Base-by-base conservation (phyloP, 441 rosid genomes). In the Brassica balearica region DNA sequence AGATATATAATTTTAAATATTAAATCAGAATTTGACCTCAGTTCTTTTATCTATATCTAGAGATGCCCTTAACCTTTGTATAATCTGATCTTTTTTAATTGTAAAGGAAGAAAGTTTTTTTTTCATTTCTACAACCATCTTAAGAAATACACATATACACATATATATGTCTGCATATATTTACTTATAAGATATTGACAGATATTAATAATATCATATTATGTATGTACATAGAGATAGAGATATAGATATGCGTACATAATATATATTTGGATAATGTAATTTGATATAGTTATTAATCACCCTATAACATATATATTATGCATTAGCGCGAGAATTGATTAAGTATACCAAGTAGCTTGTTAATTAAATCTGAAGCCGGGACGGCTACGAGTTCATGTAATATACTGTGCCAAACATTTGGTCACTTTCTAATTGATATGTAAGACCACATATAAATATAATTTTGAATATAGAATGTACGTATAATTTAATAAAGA, bases 191-290 rank as follows among this genome's bases (percentile, higher is more conserved):
- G 68, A 66, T 11, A 38, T 46, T 27, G n/a, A 43, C 3, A 36
- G 51, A 43, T 43, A 11, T 43, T 43, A 43, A 43, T 10, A 46
- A 12, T 11, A 46, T 11, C 53, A 46, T 46, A 46, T 12, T 46
- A 12, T 46, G 15, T 48, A 48, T 48, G 7, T 48, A 48, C 6
- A 48, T n/a, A 48, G 17, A n/a, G 17, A 48, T 41, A 41, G 1
- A 41, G n/a, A 10, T 38, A 38, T 38, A 36, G 51, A 43, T 48
- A 48, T 48, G 15, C 32, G 67, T 2, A 58, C 8, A 41, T 68
- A 58, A 41, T 38, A 32, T 15, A 23, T 25, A 3, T 68, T 17
- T 69, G 68, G 76, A 71, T 71, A 58, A 72, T 77, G 56, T 77
- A 58, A 20, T 58, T 71, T 77, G 68, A 59, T 41, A 15, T 63